These are phyloP conservation scores for Metrosideros polymorpha DNA, from an alignment of 441 rosid genomes.

Conservation along the genomic window DNA sequence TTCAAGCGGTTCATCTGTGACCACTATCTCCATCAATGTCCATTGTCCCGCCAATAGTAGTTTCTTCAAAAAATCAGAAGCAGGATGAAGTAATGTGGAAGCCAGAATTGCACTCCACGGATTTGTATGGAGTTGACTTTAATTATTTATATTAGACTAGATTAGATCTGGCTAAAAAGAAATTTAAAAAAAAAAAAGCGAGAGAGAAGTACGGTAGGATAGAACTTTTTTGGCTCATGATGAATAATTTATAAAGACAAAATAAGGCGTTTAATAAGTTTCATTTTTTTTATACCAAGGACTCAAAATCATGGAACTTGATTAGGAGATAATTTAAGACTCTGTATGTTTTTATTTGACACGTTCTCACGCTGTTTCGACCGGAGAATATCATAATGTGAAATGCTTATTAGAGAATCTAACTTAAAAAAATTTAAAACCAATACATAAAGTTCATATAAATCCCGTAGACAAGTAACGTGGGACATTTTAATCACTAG, in stretches of 20 bases:
- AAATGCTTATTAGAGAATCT: not conserved
- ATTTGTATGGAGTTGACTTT: not conserved
- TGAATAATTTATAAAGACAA: not conserved
- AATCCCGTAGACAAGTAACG: not conserved
- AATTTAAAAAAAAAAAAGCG: too few relatives aligned
- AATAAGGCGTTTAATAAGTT: not conserved
- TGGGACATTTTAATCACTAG: not conserved
- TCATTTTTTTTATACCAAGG: not conserved
- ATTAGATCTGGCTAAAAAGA: not conserved
- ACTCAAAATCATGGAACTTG: not conserved
- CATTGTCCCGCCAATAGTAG: not conserved
- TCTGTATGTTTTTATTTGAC: not conserved
- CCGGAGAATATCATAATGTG: not conserved
- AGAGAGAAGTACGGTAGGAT: too few relatives aligned
- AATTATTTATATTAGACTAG: not conserved
- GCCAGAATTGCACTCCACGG: not conserved
- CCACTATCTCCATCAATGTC: not conserved
- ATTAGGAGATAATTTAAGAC: not conserved
- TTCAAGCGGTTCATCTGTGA: not conserved
- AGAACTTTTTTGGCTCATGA: not conserved
- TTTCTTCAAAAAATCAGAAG: not conserved
- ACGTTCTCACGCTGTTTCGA: not conserved
- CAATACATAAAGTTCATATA: not conserved
- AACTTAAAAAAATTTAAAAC: not conserved
- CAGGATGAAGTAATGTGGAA: not conserved